These are phyloP conservation scores for Adiantum capillusveneris DNA, from an alignment of 75 land plant genomes.

Conservation along the genomic window DNA sequence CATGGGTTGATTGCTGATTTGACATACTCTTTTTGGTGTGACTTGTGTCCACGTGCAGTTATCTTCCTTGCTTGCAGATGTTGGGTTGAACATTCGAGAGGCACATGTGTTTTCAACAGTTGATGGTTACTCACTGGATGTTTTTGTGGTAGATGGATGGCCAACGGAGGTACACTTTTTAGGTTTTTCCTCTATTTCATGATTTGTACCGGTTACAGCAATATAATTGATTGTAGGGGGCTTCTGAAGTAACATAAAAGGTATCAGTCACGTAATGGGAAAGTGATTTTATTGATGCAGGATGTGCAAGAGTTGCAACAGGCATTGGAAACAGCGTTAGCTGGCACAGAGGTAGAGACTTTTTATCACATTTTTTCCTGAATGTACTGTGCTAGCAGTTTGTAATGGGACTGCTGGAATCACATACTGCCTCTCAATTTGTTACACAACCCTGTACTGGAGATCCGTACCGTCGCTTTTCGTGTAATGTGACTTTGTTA, in stretches of 20 bases:
- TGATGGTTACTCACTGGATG: conserved; percentile 94
- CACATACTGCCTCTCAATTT: background rate
- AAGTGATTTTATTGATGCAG: conserved; percentile 19
- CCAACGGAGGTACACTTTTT: conserved; percentile 57
- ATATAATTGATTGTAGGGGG: background rate
- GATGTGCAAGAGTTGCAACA: conserved; percentile 52
- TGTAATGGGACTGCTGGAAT: background rate
- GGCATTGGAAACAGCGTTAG: conserved; percentile 42
- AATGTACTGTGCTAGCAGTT: background rate
- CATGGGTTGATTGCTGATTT: background rate
- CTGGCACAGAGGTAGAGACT: conserved; percentile 49
- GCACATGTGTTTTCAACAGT: conserved; percentile 93
- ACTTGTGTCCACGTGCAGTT: conserved; percentile 37
- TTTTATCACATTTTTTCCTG: background rate
- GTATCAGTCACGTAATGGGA: background rate
- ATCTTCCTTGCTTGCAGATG: conserved; percentile 84
- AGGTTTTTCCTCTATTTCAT: conserved; percentile 1
- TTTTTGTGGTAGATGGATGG: conserved; percentile 98
- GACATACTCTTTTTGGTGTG: background rate
- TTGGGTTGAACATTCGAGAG: conserved; percentile 92
- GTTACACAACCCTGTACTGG: background rate
- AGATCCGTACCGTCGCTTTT: background rate
- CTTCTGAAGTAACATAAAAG: background rate
- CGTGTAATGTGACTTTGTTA: background rate
- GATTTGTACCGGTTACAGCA: background rate